These are phyloP conservation scores for Patellifolia procumbens DNA, from an alignment of 179 eudicot genomes.

Conservation along the genomic window DNA sequence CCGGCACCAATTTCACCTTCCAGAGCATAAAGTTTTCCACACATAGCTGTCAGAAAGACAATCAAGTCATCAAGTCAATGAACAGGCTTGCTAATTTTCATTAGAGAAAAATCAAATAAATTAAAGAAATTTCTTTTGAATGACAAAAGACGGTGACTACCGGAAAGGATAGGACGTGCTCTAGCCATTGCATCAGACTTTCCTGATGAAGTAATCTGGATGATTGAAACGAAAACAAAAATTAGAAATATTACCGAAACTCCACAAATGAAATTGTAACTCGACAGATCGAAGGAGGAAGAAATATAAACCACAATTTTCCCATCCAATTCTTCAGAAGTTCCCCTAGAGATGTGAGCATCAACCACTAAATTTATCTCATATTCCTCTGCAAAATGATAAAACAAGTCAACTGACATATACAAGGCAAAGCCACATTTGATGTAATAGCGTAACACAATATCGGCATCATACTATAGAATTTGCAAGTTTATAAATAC, in stretches of 20 bases:
- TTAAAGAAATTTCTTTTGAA: neutral
- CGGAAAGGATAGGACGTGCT: conserved; percentile 71
- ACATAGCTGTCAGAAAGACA: conserved; percentile 65
- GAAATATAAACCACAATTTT: conserved; percentile 56
- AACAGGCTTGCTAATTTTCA: neutral
- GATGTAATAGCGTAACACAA: neutral
- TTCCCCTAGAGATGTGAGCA: conserved; percentile 53
- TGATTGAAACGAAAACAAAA: conserved; percentile 17
- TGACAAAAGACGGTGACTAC: conserved; percentile 32
- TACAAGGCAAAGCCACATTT: neutral
- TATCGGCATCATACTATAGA: neutral
- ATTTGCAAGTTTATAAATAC: neutral
- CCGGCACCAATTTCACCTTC: conserved; percentile 85
- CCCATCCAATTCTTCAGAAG: conserved; percentile 56
- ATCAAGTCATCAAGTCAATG: conserved; percentile 17
- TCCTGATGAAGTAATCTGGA: conserved; percentile 75
- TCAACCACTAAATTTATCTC: conserved; percentile 56
- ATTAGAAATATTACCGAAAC: neutral
- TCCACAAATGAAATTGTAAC: neutral
- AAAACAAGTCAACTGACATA: neutral
- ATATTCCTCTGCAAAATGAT: conserved; percentile 50
- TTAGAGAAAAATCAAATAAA: neutral
- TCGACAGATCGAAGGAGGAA: conserved; percentile 7
- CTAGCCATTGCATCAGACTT: conserved; percentile 52
- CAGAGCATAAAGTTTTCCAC: conserved; percentile 58